These are phyloP conservation scores for Sporobolomyces phaffii DNA, from an alignment of 768 basidiomycete species.

Conservation along the genomic window DNA sequence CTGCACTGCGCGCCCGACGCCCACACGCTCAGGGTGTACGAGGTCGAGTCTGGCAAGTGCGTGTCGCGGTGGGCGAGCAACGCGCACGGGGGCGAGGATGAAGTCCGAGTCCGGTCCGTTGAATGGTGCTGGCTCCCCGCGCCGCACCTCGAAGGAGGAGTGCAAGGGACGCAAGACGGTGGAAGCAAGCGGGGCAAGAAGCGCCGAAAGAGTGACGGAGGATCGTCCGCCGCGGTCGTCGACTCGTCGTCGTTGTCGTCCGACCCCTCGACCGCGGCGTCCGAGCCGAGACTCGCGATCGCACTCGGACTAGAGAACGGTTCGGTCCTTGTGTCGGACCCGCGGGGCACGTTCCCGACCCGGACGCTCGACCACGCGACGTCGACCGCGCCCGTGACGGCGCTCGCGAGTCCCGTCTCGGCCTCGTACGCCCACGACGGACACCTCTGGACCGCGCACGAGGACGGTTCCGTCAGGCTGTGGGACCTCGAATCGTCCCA, in stretches of 20 bases:
- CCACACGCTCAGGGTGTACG: constrained; percentile 32
- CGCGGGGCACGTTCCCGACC: constrained; percentile 8
- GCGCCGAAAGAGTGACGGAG: constrained; percentile 35
- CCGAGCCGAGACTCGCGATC: constrained; percentile 12
- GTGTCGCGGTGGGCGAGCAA: constrained; percentile 35
- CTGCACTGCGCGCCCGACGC: constrained; percentile 33
- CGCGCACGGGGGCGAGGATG: constrained; percentile 9
- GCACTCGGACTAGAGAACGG: constrained; percentile 36
- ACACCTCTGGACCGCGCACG: constrained; percentile 36
- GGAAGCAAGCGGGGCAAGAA: constrained; percentile 36
- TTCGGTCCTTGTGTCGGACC: constrained; percentile 30
- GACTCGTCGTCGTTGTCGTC: constrained; percentile 29
- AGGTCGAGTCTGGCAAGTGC: constrained; percentile 24
- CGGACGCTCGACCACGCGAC: constrained; percentile 26
- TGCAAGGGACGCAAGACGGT: too few relatives aligned
- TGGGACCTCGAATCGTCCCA: constrained; percentile 20
- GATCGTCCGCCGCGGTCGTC: constrained; percentile 2
- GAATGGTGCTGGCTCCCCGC: constrained; percentile 32
- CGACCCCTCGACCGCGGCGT: not conserved
- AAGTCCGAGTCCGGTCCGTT: constrained; percentile 24
- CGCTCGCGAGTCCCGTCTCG: constrained; percentile 23
- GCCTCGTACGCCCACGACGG: not conserved
- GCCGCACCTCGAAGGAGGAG: fast-evolving
- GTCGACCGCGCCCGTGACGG: constrained; percentile 28
- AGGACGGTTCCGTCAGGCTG: constrained; percentile 30